Evolutionary conservation across 2,329 filamentous ascomycete species (phyloP).

Genomic region (Calonectria montana): DNA sequence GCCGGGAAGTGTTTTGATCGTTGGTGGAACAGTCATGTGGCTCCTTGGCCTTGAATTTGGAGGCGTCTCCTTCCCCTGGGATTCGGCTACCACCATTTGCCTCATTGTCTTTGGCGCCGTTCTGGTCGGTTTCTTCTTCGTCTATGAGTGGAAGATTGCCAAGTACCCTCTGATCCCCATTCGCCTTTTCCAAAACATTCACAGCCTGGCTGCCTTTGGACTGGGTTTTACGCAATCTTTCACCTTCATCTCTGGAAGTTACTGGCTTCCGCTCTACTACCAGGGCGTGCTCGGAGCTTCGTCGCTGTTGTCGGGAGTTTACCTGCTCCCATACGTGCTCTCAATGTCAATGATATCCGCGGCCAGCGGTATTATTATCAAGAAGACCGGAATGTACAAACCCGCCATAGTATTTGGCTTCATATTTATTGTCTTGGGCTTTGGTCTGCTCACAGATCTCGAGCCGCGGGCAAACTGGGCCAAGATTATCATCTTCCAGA

Average conservation of each 20-base stretch:
- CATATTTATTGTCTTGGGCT: constrained; percentile 70
- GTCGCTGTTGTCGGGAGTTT: constrained; percentile 79
- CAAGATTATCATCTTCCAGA: constrained; percentile 70
- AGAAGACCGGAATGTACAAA: constrained; percentile 74
- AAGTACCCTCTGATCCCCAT: constrained; percentile 83
- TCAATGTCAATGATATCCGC: constrained; percentile 73
- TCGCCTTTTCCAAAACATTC: constrained; percentile 73
- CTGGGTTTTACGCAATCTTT: constrained; percentile 80
- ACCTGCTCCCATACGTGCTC: constrained; percentile 77
- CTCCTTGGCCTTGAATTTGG: constrained; percentile 89
- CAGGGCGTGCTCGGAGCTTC: constrained; percentile 77
- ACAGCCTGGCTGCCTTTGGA: constrained; percentile 73
- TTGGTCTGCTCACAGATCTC: constrained; percentile 73
- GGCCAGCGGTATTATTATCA: constrained; percentile 65
- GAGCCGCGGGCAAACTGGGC: constrained; percentile 65
- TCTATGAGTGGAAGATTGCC: constrained; percentile 80
- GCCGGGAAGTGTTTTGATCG: constrained; percentile 67
- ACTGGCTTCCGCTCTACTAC: constrained; percentile 89
- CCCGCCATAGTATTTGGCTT: constrained; percentile 70
- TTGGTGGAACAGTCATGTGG: constrained; percentile 86
- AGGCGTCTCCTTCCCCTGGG: constrained; percentile 80
- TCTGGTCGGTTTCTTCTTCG: constrained; percentile 72
- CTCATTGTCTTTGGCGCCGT: constrained; percentile 79
- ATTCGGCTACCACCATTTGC: constrained; percentile 79
- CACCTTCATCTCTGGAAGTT: constrained; percentile 81